Base-by-base conservation (phyloP, 2,329 filamentous ascomycete species). In the Ophiostoma fasciatum region DNA sequence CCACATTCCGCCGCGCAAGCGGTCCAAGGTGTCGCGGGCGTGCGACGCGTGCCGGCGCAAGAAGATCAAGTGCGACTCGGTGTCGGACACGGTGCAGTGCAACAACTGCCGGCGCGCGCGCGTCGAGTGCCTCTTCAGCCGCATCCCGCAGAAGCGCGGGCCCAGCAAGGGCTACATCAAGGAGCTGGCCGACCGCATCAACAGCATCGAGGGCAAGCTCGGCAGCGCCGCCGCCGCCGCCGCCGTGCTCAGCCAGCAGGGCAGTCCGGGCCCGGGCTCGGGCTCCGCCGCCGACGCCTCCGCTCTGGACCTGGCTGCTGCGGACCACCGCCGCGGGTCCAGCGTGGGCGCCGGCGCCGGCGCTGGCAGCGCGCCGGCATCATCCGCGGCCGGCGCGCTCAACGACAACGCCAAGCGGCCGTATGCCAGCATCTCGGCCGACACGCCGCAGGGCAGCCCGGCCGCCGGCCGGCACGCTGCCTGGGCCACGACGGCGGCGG, bases 101-200 rank as follows among this genome's bases (percentile, higher is more conserved):
- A 81, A 80, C 3, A 88, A 83, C 49, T 93, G 85, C 54, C 74
- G 76, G 37, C 73, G 83, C 36, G 77, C 82, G 7, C 71, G 71
- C n/a, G 71, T 76, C n/a, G 63, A 65, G 17, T 94, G 85, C 57
- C 68, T 85, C 15, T 94, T 93, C 52, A 92, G 82, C 55, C 72
- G 85, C 34, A 78, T 90, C 36, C 84, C 83, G 1, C 82, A 90
- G 66, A 93, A 90, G 57, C 70, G 82, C 42, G 84, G 85, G 2
- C 84, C 85, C 3, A 90, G 80, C 51, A 94, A 93, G 68, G 85
- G 85, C 68, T 93, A 93, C 49, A 94, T 94, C 54, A 93, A 92
- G 53, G 84, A 93, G 54, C 68, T 94, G 17, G 83, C 84, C 18
- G 84, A 93, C 51, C 68, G 85, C 19, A 74, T 94, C 40, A 76